Percentiles rank a stretch among this genome's conserved stretches.
phyloP scores from a whole-genome alignment of 805 yeast species.

The Yarrowia bubula region DNA sequence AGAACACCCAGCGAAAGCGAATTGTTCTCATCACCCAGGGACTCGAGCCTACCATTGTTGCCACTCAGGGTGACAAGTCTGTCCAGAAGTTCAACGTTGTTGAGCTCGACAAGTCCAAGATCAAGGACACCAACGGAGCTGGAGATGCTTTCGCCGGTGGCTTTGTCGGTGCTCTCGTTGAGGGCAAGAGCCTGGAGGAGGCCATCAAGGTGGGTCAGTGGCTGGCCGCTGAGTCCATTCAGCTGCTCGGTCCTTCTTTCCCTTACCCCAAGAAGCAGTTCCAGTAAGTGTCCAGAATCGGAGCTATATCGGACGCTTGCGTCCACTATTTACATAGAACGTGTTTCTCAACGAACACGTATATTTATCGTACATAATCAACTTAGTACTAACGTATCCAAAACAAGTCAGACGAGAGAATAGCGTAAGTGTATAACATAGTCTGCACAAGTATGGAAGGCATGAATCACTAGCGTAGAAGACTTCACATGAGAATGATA shows the following conservation, averaged over 20 bases:
- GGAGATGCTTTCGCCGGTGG: conserved; percentile 99
- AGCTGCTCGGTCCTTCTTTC: conserved; percentile 91
- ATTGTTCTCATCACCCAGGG: conserved; percentile 95
- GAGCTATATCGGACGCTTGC: no score
- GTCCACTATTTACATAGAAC: conserved; percentile 7
- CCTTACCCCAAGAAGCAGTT: conserved; percentile 65
- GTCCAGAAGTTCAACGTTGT: conserved; percentile 64
- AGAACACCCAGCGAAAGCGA: conserved; percentile 65
- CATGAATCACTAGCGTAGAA: no score
- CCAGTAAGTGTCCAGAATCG: background rate
- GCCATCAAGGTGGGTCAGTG: conserved; percentile 87
- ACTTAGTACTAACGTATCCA: conserved; percentile 23
- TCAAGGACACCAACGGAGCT: conserved; percentile 96
- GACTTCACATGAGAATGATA: no score
- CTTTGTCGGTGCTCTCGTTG: conserved; percentile 81
- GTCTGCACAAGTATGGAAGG: no score
- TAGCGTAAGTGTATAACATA: no score
- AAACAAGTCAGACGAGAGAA: no score
- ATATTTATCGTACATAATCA: conserved; percentile 27
- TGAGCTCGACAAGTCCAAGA: conserved; percentile 60
- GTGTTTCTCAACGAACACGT: conserved; percentile 26
- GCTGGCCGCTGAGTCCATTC: conserved; percentile 90
- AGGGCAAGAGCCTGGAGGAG: conserved; percentile 60
- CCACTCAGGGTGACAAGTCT: conserved; percentile 53
- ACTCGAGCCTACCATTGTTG: conserved; percentile 82